Percentiles rank a stretch among this genome's conserved stretches.
These are phyloP conservation scores for Puccinia horiana DNA, from an alignment of 1,284 basidiomycete genomes.

Conservation along the genomic window DNA sequence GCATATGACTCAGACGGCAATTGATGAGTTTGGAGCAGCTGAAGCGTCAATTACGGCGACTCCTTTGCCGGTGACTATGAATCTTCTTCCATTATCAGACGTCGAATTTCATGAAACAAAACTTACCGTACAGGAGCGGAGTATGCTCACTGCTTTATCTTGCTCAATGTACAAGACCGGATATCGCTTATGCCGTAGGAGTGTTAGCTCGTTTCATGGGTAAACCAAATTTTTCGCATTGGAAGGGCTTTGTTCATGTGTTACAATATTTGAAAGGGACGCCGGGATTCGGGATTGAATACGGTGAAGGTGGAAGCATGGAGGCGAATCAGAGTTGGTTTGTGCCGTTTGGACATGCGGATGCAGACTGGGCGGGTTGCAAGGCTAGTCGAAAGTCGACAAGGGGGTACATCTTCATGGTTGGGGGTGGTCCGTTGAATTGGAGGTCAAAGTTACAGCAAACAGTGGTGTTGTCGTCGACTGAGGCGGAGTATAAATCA, in stretches of 20 bases:
- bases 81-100: neutral
- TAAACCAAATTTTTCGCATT: neutral
- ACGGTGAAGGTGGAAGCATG: too few species aligned
- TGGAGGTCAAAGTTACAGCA: neutral
- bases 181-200: neutral
- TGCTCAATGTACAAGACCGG: neutral
- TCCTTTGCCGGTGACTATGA: conserved; percentile 3
- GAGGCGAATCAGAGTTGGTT: neutral
- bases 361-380: too few species aligned
- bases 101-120: neutral
- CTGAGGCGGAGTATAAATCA: neutral
- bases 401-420: neutral
- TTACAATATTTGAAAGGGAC: neutral
- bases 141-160: neutral
- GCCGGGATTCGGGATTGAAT: too few species aligned
- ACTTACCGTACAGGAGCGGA: neutral
- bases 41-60: neutral
- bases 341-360: neutral
- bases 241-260: neutral
- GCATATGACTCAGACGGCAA: neutral
- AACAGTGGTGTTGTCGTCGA: neutral
- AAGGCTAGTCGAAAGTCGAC: neutral
- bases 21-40: neutral
- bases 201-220: neutral
- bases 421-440: neutral